Percentiles rank a stretch among this genome's conserved stretches.
These are phyloP conservation scores for Westerdykella sp. DNA, from an alignment of 2,329 filamentous ascomycete genomes.

Conservation along the genomic window DNA sequence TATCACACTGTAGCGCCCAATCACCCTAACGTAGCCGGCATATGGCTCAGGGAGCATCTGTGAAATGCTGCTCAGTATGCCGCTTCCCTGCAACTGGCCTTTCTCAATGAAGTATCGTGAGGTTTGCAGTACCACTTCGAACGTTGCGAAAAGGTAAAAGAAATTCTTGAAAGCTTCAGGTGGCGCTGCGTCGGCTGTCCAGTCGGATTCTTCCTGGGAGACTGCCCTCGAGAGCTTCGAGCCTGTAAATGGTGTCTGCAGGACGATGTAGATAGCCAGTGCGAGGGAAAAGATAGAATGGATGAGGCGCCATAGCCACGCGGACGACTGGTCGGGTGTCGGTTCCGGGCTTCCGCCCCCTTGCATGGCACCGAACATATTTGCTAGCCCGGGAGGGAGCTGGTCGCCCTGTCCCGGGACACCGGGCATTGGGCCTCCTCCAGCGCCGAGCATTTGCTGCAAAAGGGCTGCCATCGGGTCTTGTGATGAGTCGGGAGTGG, in stretches of 20 bases:
- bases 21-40: slow-evolving; percentile 55
- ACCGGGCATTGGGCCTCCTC: slow-evolving; percentile 32
- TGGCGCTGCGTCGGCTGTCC: slow-evolving; percentile 28
- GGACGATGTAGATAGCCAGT: slow-evolving; percentile 64
- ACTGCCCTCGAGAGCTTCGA: slow-evolving; percentile 51
- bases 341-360: slow-evolving; percentile 32
- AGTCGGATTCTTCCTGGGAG: slow-evolving; percentile 21
- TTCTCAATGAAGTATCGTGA: slow-evolving; percentile 66
- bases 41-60: slow-evolving; percentile 61
- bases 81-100: slow-evolving; percentile 50
- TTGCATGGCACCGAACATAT: slow-evolving; percentile 43
- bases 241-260: slow-evolving; percentile 63
- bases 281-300: slow-evolving; percentile 66
- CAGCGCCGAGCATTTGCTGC: slow-evolving; percentile 60
- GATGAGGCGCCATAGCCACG: slow-evolving; percentile 63
- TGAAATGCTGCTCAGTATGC: slow-evolving; percentile 58
- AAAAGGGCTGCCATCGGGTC: slow-evolving; percentile 71
- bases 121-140: slow-evolving; percentile 65
- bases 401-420: slow-evolving; percentile 19
- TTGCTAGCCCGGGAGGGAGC: slow-evolving; percentile 38
- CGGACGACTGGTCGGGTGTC: slow-evolving; percentile 39
- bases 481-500: slow-evolving; percentile 33
- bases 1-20: slow-evolving; percentile 62
- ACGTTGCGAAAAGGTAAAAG: slow-evolving; percentile 76
- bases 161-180: slow-evolving; percentile 49